These are phyloP conservation scores for Filobasidium floriforme DNA, from an alignment of 768 basidiomycete genomes.

Conservation along the genomic window DNA sequence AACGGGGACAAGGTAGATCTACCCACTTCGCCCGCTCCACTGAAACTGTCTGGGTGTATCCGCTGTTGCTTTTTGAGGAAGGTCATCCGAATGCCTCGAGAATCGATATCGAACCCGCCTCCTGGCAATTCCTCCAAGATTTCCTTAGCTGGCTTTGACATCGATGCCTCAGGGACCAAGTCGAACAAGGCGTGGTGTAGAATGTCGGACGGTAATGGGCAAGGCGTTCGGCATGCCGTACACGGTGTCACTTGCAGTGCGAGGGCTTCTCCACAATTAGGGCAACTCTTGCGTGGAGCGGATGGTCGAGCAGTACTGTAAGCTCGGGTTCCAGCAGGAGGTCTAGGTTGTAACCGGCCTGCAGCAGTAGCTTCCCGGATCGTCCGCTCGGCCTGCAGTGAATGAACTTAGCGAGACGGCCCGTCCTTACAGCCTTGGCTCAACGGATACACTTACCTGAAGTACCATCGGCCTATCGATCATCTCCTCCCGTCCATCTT, in stretches of 20 bases:
- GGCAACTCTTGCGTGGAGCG: slow-evolving; percentile 49
- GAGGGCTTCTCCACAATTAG: slow-evolving; percentile 57
- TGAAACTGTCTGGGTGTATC: slow-evolving; percentile 83
- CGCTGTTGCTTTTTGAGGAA: slow-evolving; percentile 67
- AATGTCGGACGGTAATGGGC: slow-evolving; percentile 52
- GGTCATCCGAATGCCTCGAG: slow-evolving; percentile 54
- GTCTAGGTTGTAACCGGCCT: background rate
- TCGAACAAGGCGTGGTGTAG: slow-evolving; percentile 65
- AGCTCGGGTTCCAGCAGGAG: background rate
- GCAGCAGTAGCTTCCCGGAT: slow-evolving; percentile 1
- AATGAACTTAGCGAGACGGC: background rate
- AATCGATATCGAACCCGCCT: slow-evolving; percentile 57
- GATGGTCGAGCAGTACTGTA: background rate
- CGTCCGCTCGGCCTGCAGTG: background rate
- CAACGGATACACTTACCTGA: slow-evolving; percentile 51
- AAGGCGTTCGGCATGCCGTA: slow-evolving; percentile 59
- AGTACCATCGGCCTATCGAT: slow-evolving; percentile 87
- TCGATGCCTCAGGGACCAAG: slow-evolving; percentile 36
- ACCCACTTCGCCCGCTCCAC: slow-evolving; percentile 57
- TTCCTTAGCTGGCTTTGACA: slow-evolving; percentile 12
- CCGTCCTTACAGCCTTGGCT: background rate
- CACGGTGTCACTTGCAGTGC: slow-evolving; percentile 68
- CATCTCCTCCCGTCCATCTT: slow-evolving; percentile 61
- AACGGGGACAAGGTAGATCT: slow-evolving; percentile 2
- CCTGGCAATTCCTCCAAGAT: slow-evolving; percentile 30